A percentile compares a stretch with the other conserved stretches of the same genome.
Evolutionary conservation across 2,329 filamentous ascomycete species (phyloP).

Genomic region (Emergomyces orientalis): DNA sequence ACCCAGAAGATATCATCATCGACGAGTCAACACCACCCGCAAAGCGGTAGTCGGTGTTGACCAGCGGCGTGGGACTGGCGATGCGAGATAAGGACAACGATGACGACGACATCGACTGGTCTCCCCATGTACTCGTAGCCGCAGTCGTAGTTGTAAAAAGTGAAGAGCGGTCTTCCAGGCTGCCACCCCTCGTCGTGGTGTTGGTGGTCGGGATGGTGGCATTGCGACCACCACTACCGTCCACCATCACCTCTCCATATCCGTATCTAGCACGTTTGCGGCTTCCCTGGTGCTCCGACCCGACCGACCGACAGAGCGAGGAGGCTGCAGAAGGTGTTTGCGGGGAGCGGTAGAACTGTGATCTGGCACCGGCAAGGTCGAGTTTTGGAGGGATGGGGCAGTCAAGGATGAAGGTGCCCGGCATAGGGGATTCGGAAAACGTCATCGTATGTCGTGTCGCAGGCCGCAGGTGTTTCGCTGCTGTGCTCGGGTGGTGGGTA

Average conservation of each 20-base stretch:
- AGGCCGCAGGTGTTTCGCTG: background rate
- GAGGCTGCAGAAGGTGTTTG: slow-evolving; percentile 30
- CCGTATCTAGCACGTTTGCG: slow-evolving; percentile 15
- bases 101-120: slow-evolving; percentile 8
- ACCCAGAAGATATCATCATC: slow-evolving; percentile 9
- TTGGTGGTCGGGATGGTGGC: too few species aligned
- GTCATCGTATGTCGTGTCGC: slow-evolving; percentile 4
- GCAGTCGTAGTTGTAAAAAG: background rate
- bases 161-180: background rate
- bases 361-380: slow-evolving; percentile 30
- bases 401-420: slow-evolving; percentile 27
- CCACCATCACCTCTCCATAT: slow-evolving; percentile 7
- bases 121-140: background rate
- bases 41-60: slow-evolving; percentile 32
- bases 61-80: slow-evolving; percentile 29
- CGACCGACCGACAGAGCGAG: slow-evolving; percentile 29
- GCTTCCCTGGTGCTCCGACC: slow-evolving; percentile 14
- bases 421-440: slow-evolving; percentile 11
- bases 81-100: slow-evolving; percentile 17
- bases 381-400: slow-evolving; percentile 30
- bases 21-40: slow-evolving; percentile 26
- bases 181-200: background rate
- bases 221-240: background rate
- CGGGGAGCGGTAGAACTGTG: slow-evolving; percentile 31
- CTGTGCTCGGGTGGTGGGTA: background rate